Percentiles rank a stretch among this genome's conserved stretches.
Conservation (phyloP, 1,139 yeast genomes). For the Hemisphaericaspora lyxosophila region DNA sequence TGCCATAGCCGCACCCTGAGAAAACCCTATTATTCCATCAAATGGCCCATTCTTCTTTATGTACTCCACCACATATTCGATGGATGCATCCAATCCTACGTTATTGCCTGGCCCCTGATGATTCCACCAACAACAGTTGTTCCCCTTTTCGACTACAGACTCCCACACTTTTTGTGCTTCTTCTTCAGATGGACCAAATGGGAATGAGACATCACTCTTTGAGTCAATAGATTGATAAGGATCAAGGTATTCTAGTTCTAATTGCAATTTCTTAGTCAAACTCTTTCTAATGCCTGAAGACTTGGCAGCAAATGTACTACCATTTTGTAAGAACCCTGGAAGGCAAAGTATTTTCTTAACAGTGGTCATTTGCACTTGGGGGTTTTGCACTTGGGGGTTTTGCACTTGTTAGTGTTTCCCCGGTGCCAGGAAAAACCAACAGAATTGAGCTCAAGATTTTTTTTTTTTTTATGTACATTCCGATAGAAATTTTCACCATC, state of each 20-base stretch:
- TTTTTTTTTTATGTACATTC: no score
- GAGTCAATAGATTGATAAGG: constrained; percentile 30
- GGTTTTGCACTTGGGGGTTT: no score
- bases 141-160: constrained; percentile 40
- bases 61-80: constrained; percentile 48
- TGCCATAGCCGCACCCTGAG: constrained; percentile 91
- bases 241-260: constrained; percentile 36
- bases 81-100: constrained; percentile 31
- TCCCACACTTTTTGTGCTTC: constrained; percentile 28
- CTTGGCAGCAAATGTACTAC: constrained; percentile 71
- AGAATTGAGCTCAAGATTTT: no score
- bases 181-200: constrained; percentile 25
- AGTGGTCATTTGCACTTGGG: constrained; percentile 6
- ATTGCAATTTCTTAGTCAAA: constrained; percentile 57
- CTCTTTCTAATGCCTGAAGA: constrained; percentile 76
- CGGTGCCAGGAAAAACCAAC: no score
- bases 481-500: no score
- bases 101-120: constrained; percentile 29
- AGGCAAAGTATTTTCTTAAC: constrained; percentile 30
- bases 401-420: no score
- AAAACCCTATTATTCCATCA: constrained; percentile 84
- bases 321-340: constrained; percentile 62
- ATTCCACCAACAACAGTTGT: constrained; percentile 53
- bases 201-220: constrained; percentile 31
- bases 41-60: constrained; percentile 79